Base-by-base conservation (phyloP, 768 basidiomycete genomes). In the Lepiota brunneoincarnata region DNA sequence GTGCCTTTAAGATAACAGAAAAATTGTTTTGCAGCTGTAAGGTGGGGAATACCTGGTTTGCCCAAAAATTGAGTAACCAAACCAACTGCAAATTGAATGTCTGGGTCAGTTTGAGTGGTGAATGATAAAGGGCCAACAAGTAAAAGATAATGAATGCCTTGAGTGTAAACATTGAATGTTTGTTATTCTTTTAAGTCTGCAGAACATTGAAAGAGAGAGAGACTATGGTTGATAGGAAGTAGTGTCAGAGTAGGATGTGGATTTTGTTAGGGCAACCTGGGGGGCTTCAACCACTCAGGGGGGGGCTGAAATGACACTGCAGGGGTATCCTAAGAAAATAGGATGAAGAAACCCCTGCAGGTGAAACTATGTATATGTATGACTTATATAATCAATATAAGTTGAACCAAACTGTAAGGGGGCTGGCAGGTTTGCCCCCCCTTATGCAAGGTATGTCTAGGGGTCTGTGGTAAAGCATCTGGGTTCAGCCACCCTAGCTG, bases 191-290 rank as follows among this genome's bases (percentile, higher is more conserved):
- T 26, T 26, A 12, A 35, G 6, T 4, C 35, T 47, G 18, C 21
- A 28, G 24, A 36, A 38, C 12, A 56, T 20, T 49, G 55, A 3
- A 18, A 21, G 3, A 35, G 24, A 21, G 50, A 48, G 2, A 55
- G 36, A 4, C 38, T 26, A 23, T 51, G 24, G 0, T 55, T 55
- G 10, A 39, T 24, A 12, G 23, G 42, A 2, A 59, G 20, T n/a
- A 61, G 70, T 1, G 61, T 68, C 0, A 56, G 52, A 37, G 69
- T 54, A 0, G 67, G 60, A 9, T 48, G 38, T 21, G 57, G n/a
- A n/a, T n/a, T n/a, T n/a, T n/a, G n/a, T n/a, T n/a, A n/a, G n/a
- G n/a, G n/a, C n/a, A n/a, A n/a, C n/a, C n/a, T n/a, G n/a, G n/a
- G n/a, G n/a, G n/a, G n/a, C n/a, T n/a, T n/a, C n/a, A n/a, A n/a